Base-by-base conservation (phyloP, 2,329 filamentous ascomycete species). In the Penicillium sp. region DNA sequence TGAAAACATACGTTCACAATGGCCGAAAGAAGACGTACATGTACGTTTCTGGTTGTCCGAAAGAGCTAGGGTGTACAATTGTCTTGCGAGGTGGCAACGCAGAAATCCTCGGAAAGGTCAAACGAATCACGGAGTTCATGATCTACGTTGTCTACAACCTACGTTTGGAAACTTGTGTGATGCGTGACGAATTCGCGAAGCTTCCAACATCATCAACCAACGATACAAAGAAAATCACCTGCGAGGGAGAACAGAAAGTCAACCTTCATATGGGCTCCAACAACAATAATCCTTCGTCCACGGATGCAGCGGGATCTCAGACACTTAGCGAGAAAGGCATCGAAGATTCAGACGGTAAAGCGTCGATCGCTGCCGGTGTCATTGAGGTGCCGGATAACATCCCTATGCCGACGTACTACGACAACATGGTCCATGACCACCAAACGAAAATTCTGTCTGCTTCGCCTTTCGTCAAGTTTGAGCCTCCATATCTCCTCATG, bases 81-180 rank as follows among this genome's bases (percentile, higher is more conserved):
- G 87, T 89, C 9, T 73, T 98, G 15, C 83, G 93, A 31, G 93
- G 93, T 1, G 87, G 85, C 3, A 81, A 85, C 43, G 83, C 81
- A 19, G 71, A 79, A 33, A 74, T 81, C 0, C 75, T 98, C 13
- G 74, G 81, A 1, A 86, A 83, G 54, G 81, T 98, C 64, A 98
- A 98, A 68, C 80, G 82, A 36, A 93, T 98, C 51, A 93, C 91
- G 8, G 93, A 98, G 61, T 97, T 98, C 60, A 96, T 98, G 91
- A 86, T 94, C 25, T 98, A 97, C 54, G 94, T 98, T 14, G 90
- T 97, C 9, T 98, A 98, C 68, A 98, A 96, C 56, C 75, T 98
- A 37, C 95, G 94, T 60, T 76, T 98, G 10, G 93, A 98, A 67
- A 95, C 93, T 1, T 95, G 87, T 54, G 73, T 98, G 31, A 87